Conservation (phyloP, 2,329 filamentous ascomycete species). For the Curvularia sp. region DNA sequence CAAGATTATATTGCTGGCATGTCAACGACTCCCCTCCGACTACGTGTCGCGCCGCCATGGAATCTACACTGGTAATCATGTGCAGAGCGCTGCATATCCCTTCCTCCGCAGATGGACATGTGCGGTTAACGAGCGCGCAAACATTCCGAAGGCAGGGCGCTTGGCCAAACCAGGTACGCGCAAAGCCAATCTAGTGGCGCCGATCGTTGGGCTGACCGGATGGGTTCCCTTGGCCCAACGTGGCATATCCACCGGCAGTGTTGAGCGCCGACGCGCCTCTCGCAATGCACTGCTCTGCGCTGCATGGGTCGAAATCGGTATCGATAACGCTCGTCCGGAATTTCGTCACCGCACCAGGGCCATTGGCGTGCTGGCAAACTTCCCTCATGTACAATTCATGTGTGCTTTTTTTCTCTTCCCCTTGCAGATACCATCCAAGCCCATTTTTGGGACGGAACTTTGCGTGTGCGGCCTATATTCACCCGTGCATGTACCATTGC, state of each 20-base stretch:
- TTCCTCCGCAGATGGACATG: conserved; percentile 5
- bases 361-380: background rate
- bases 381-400: no score
- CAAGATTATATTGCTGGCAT: conserved; percentile 9
- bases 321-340: background rate
- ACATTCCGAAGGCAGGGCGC: conserved; percentile 10
- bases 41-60: conserved; percentile 11
- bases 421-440: no score
- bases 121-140: conserved; percentile 7
- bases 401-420: no score
- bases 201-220: conserved; percentile 18
- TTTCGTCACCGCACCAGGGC: background rate
- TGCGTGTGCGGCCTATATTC: background rate
- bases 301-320: background rate
- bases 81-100: conserved; percentile 16
- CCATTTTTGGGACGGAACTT: background rate
- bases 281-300: background rate
- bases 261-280: conserved; percentile 7
- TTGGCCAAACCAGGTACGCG: background rate
- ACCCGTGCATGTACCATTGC: background rate
- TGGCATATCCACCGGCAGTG: conserved; percentile 9
- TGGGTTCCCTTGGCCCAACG: conserved; percentile 13
- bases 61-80: background rate
- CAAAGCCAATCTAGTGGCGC: conserved; percentile 15
- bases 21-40: background rate